phyloP scores from a whole-genome alignment of 768 basidiomycete genomes.

The Lentinula detonsa region DNA sequence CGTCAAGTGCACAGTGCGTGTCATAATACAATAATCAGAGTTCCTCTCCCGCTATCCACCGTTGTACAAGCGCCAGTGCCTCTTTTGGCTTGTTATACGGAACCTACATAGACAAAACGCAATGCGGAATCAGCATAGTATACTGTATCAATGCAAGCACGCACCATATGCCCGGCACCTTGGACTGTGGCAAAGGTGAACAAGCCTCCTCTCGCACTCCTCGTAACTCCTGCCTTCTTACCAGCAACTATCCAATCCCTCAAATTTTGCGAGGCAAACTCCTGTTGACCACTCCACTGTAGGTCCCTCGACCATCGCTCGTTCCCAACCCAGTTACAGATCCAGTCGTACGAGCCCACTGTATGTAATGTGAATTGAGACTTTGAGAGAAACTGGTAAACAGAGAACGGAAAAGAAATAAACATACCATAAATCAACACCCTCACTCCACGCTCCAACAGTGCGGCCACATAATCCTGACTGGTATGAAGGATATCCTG shows the following conservation, averaged over 20 bases:
- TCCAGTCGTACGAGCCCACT: constrained; percentile 47
- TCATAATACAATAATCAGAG: not conserved
- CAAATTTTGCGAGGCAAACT: constrained; percentile 36
- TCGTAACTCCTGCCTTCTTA: constrained; percentile 47
- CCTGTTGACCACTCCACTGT: constrained; percentile 53
- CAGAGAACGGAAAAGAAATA: not conserved
- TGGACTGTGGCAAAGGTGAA: constrained; percentile 54
- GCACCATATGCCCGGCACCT: constrained; percentile 65
- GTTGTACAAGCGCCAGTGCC: constrained; percentile 33
- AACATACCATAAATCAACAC: constrained; percentile 53
- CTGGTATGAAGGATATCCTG: constrained; percentile 5
- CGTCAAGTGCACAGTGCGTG: no score
- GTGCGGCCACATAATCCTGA: constrained; percentile 49
- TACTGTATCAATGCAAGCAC: constrained; percentile 7
- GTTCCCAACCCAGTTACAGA: constrained; percentile 62
- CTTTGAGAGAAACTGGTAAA: constrained; percentile 17
- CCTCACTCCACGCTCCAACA: constrained; percentile 73
- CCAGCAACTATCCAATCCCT: constrained; percentile 54
- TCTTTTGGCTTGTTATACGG: constrained; percentile 50
- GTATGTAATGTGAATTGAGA: constrained; percentile 41
- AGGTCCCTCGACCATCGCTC: constrained; percentile 53
- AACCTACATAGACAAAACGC: constrained; percentile 21
- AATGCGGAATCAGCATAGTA: not conserved
- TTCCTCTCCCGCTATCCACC: constrained; percentile 27
- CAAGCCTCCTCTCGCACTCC: constrained; percentile 34